Percentiles rank a stretch among this genome's conserved stretches.
phyloP scores from a whole-genome alignment of 2,329 filamentous ascomycete genomes.

The Colletotrichum kahawae region DNA sequence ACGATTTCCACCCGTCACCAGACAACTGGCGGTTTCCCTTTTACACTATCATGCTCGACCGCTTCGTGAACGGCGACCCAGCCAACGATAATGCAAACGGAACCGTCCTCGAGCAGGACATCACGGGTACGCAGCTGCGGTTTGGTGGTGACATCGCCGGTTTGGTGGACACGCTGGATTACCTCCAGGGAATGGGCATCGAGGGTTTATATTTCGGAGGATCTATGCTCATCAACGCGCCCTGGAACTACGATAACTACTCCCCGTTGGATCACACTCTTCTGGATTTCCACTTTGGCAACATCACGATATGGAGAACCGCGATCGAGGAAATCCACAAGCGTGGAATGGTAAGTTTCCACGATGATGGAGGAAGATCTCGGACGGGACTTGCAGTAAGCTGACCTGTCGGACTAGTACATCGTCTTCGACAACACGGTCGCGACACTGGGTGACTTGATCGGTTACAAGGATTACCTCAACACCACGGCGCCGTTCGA shows the following conservation, averaged over 20 bases:
- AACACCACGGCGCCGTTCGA: conserved; percentile 63
- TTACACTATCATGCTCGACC: conserved; percentile 68
- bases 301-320: conserved; percentile 60
- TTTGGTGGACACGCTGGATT: conserved; percentile 66
- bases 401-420: conserved; percentile 68
- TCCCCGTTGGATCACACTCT: conserved; percentile 64
- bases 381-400: conserved; percentile 38
- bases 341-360: conserved; percentile 58
- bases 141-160: conserved; percentile 68
- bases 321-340: conserved; percentile 64
- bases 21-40: conserved; percentile 70
- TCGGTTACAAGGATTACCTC: conserved; percentile 65
- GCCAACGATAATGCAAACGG: conserved; percentile 67
- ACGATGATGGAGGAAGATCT: conserved; percentile 25
- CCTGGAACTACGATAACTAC: conserved; percentile 68
- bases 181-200: conserved; percentile 68
- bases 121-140: conserved; percentile 64
- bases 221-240: conserved; percentile 66
- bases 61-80: conserved; percentile 69
- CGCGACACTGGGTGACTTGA: conserved; percentile 67
- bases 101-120: conserved; percentile 65
- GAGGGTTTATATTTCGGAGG: conserved; percentile 68
- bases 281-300: conserved; percentile 68
- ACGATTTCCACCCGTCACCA: conserved; percentile 59
- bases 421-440: conserved; percentile 71